Base-by-base conservation (phyloP, 2,329 filamentous ascomycete species). In the Aspergillus latus region DNA sequence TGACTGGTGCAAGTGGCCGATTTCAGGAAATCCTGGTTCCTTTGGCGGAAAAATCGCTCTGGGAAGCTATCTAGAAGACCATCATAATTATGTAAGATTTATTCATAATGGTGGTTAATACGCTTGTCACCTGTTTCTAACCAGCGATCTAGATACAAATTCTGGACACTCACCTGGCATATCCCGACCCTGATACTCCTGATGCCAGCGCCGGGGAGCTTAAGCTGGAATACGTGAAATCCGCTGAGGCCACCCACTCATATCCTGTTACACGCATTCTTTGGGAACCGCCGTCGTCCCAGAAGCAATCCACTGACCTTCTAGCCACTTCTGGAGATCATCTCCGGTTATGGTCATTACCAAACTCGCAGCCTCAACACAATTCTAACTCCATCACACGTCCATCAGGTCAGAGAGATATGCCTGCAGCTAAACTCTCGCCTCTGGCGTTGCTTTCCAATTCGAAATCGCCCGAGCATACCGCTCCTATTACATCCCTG, bases 1-100 rank as follows among this genome's bases (percentile, higher is more conserved):
- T 67, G 94, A 99, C 77, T 99, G 94, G 94, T 99, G 94, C 79
- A 99, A 99, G 76, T 99, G 94, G 93, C 86, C 89, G 13, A 87
- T 93, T 2, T 85, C 91, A 40, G 67, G 86, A 76, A 66, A 57
- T 45, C 64, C 87, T 37, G 72, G 68, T 50, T 78, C 78, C 63
- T 87, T 90, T 60, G 91, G 90, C 3, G 94, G 94, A 39, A 97
- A 97, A 75, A 84, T 99, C 65, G 94, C 94, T 10, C 82, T 99
- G 39, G 94, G 93, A 58, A 99, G 94, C 78, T 97, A 97, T 72
- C 78, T 97, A 50, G 94, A 99, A 76, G 94, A 99, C 75, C 93
- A 92, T 5, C 94, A 99, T 77, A 99, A 99, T 72, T 99, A 95
- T 80, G 92, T 96, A 79, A 67, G 84, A n/a, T n/a, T 9, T 30